Base-by-base conservation (phyloP, 768 basidiomycete genomes). In the Auricularia sp. region DNA sequence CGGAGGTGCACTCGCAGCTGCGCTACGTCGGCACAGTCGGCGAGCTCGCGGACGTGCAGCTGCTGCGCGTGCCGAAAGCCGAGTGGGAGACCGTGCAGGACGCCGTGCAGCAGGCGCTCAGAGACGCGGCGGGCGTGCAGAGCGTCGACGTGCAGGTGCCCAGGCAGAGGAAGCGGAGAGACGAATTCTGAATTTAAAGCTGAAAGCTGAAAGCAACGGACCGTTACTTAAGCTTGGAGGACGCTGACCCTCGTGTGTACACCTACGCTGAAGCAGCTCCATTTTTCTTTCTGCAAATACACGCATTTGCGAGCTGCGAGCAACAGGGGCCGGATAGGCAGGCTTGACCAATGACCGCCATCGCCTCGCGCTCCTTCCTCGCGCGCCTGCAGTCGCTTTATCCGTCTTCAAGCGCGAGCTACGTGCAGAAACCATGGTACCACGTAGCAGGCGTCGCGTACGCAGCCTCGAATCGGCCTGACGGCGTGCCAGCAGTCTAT, bases 401-500 rank as follows among this genome's bases (percentile, higher is more conserved):
- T 69, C 83, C 84, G 29, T 61, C 69, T 21, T 61, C 53, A 18
- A 64, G 62, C 16, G 61, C 66, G 10, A 53, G 69, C 21, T 59
- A 70, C 29, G 62, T 77, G 12, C 61, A 70, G 3, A 84, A 79
- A 63, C 81, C 85, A 8, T 88, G 87, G 87, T 84, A 81, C 64
- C 76, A 86, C 53, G 74, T 86, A 36, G 78, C 83, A 2, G 80
- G 81, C 7, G 81, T 85, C 36, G 77, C 81, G 1, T 86, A 85
- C 70, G 79, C 79, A 65, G 81, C 84, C 6, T 80, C 81, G 70
- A 88, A 88, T 68, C 74, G 74, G 39, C 80, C 85, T 3, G 84
- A 86, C 36, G 84, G 42, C 12, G 33, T 62, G 16, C 34, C 62
- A 7, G n/a, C 42, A 6, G 34, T 62, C 36, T 62, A 62, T 51